phyloP scores from a whole-genome alignment of 2,329 filamentous ascomycete genomes.

The Geosmithia morbida region DNA sequence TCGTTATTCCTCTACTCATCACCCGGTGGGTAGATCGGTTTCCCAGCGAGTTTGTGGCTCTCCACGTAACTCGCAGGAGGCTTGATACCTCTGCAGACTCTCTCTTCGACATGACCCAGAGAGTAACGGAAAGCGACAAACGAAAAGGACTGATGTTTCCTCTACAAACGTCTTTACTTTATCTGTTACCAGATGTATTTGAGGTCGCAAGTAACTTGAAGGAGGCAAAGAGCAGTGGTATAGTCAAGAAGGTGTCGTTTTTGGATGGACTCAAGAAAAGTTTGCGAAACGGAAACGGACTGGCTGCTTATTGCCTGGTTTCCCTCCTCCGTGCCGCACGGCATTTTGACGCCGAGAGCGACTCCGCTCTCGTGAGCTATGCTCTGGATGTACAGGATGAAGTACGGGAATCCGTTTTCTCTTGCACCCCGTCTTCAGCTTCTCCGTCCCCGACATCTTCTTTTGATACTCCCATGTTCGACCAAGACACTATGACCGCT shows the following conservation, averaged over 20 bases:
- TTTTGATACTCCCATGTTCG: conserved; percentile 35
- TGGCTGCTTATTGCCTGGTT: conserved; percentile 52
- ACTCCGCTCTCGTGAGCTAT: conserved; percentile 50
- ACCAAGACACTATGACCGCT: conserved; percentile 50
- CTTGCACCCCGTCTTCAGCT: conserved; percentile 21
- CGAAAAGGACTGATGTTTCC: conserved; percentile 43
- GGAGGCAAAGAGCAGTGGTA: conserved; percentile 45
- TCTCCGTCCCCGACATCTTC: conserved; percentile 1
- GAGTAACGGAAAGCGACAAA: conserved; percentile 41
- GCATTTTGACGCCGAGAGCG: conserved; percentile 48
- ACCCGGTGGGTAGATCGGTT: conserved; percentile 51
- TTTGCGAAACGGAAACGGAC: conserved; percentile 48
- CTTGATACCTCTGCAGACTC: conserved; percentile 54
- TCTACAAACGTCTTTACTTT: conserved; percentile 46
- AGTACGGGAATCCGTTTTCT: conserved; percentile 50
- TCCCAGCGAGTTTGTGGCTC: conserved; percentile 48
- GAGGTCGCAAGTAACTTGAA: conserved; percentile 54
- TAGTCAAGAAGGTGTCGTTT: conserved; percentile 52
- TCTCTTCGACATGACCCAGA: conserved; percentile 54
- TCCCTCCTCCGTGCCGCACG: conserved; percentile 46
- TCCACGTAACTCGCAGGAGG: conserved; percentile 45
- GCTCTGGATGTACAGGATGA: conserved; percentile 58
- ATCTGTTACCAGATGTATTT: conserved; percentile 54
- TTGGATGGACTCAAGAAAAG: conserved; percentile 49
- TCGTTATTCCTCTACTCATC: conserved; percentile 48